A percentile compares a stretch with the other conserved stretches of the same genome.
phyloP scores from a whole-genome alignment of 129 eudicot species.

The Saussurea involucrata region DNA sequence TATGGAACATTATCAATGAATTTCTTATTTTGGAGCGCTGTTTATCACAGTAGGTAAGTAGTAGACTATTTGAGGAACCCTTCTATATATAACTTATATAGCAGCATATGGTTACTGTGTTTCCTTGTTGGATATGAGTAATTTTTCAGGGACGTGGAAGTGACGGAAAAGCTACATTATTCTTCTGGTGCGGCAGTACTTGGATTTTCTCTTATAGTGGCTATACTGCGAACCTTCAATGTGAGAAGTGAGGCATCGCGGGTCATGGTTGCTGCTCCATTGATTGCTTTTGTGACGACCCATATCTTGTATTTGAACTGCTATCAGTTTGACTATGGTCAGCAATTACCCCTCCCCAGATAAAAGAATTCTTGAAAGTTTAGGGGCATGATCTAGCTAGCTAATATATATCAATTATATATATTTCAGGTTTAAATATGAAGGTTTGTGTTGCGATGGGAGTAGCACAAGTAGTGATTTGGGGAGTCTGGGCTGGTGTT shows the following conservation, averaged over 20 bases:
- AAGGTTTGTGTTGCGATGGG: conserved; percentile 60
- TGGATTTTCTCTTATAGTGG: conserved; percentile 76
- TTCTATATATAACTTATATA: background rate
- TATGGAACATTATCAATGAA: conserved; percentile 87
- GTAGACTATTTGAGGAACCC: background rate
- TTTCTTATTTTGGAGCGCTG: conserved; percentile 86
- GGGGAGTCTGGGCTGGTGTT: conserved; percentile 78
- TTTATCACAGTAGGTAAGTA: conserved; percentile 88
- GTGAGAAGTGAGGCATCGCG: conserved; percentile 75
- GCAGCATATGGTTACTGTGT: conserved; percentile 2
- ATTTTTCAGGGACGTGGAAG: conserved; percentile 78
- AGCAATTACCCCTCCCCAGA: conserved; percentile 13
- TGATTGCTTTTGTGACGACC: conserved; percentile 75
- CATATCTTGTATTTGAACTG: conserved; percentile 84
- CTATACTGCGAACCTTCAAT: conserved; percentile 63
- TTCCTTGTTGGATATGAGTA: conserved; percentile 12
- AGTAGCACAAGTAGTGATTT: conserved; percentile 50
- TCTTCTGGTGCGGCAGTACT: conserved; percentile 78
- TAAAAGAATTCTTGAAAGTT: background rate
- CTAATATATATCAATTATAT: conserved; percentile 1
- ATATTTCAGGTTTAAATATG: conserved; percentile 65
- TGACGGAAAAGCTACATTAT: conserved; percentile 67
- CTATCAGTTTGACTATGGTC: conserved; percentile 75
- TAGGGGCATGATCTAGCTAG: background rate
- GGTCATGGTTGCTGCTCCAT: conserved; percentile 92